These are phyloP conservation scores for Talaromyces sp. DNA, from an alignment of 2,329 filamentous ascomycete species.

Conservation along the genomic window DNA sequence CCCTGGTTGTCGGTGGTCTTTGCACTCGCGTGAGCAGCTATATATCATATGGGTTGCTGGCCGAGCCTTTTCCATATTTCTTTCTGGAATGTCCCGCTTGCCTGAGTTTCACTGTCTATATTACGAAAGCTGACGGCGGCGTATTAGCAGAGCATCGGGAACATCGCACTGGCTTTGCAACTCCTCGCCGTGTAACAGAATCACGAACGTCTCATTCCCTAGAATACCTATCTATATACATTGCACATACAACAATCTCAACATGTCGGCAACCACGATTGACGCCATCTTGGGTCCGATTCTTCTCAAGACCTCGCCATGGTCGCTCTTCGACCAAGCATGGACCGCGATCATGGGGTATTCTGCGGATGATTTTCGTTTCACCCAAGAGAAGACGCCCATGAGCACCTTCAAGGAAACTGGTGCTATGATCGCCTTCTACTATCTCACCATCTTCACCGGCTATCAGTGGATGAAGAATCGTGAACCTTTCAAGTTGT, in stretches of 20 bases:
- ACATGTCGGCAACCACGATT: constrained; percentile 19
- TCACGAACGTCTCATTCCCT: neutral
- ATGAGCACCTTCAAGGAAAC: constrained; percentile 83
- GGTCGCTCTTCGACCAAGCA: constrained; percentile 83
- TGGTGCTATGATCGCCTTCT: constrained; percentile 67
- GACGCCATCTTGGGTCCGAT: constrained; percentile 15
- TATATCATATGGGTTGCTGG: neutral
- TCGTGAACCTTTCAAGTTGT: constrained; percentile 76
- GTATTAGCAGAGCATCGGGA: neutral
- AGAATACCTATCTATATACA: neutral
- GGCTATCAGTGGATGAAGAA: constrained; percentile 84
- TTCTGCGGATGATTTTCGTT: constrained; percentile 75
- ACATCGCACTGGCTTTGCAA: neutral
- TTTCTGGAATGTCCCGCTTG: neutral
- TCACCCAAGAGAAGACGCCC: constrained; percentile 72
- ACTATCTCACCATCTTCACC: constrained; percentile 86
- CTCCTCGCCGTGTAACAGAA: neutral
- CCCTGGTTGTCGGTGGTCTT: neutral
- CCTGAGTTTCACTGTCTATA: neutral
- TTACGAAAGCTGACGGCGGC: neutral
- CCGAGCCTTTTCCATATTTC: neutral
- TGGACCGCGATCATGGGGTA: constrained; percentile 72
- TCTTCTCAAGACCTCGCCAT: constrained; percentile 50
- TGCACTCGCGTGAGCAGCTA: neutral
- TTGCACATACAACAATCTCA: constrained; percentile 9